Evolutionary conservation across 805 yeast species (phyloP), one percentile per base, ranked within the genome.

Genomic region (Candida silvatica): DNA sequence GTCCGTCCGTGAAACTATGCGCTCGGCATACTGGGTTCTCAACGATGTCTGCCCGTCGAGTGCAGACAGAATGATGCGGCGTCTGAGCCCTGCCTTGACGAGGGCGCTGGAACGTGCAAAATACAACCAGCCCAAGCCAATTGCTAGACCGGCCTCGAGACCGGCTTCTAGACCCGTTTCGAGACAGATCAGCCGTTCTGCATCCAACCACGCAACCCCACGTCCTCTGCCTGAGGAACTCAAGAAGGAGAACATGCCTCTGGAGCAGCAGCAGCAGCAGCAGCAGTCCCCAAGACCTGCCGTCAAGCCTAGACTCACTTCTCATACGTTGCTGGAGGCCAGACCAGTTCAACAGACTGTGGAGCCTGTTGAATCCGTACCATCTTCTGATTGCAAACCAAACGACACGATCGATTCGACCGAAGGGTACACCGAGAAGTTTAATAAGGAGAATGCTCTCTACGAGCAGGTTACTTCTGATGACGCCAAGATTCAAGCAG

Each of bases 11-110:
- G 94, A 77, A 46, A 62, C 74, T 0, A 82, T 80, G 62, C 70
- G 95, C 51, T 61, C 65, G 3, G 66, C 86, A 0, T 90, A 69
- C 48, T 88, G 96, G 96, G 62, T 71, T 11, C 69, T 74, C 37
- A 68, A 67, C 44, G 64, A 61, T 16, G 48, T 67, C 5, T 80
- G 74, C 58, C 81, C 84, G 0, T 48, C 56, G 0, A 58, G 62
- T 11, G 81, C 77, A 0, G 71, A 67, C 12, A 43, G 41, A 12
- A 52, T 59, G 5, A 41, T 61, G 35, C 38, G 36, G 14, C 59
- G 51, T 25, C 44, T 73, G 19, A 81, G 74, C 35, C 35, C 59
- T 0, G 66, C 59, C 37, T 64, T 68, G 1, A 64, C 66, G 32
- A 78, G 69, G 44, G 84, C 83, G 0, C 56, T 84, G 12, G 87